phyloP scores from a whole-genome alignment of 1,139 yeast genomes.

The Geotrichum carabidarum region DNA sequence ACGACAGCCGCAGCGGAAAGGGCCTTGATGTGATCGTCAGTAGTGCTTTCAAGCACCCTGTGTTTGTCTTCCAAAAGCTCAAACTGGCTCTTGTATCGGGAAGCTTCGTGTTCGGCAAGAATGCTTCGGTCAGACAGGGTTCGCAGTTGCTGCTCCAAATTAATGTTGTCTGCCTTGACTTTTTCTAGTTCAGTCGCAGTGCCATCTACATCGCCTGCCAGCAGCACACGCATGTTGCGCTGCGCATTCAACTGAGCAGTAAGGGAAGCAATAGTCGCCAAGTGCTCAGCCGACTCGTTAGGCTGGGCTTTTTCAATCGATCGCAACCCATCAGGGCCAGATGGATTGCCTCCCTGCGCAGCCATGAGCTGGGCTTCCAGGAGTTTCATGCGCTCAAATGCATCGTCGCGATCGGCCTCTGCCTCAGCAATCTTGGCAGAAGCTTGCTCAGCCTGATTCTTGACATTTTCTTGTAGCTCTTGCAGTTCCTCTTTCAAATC shows the following conservation, averaged over 20 bases:
- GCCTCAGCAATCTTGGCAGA: constrained; percentile 30
- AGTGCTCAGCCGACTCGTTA: not conserved
- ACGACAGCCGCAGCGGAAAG: constrained; percentile 33
- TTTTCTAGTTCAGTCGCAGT: constrained; percentile 13
- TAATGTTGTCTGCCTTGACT: constrained; percentile 20
- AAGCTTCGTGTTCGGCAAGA: constrained; percentile 27
- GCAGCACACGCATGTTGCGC: not conserved
- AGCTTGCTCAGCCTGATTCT: constrained; percentile 36
- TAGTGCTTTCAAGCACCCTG: constrained; percentile 27
- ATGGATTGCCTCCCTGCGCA: constrained; percentile 3
- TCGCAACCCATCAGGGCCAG: not conserved
- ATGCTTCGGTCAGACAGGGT: constrained; percentile 28
- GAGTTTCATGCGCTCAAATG: constrained; percentile 11
- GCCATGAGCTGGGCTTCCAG: constrained; percentile 12
- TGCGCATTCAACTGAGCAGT: not conserved
- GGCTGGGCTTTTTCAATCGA: not conserved
- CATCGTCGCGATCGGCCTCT: constrained; percentile 29
- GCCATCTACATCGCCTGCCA: not conserved
- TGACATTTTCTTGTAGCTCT: constrained; percentile 32
- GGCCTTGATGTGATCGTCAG: constrained; percentile 30
- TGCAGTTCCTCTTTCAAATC: constrained; percentile 35
- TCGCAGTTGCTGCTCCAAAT: constrained; percentile 28
- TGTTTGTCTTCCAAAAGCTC: constrained; percentile 22
- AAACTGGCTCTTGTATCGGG: constrained; percentile 23
- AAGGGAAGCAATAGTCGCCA: constrained; percentile 2